Evolutionary conservation across 495 filamentous ascomycete species (phyloP).

Genomic region (Penicillium canescens): DNA sequence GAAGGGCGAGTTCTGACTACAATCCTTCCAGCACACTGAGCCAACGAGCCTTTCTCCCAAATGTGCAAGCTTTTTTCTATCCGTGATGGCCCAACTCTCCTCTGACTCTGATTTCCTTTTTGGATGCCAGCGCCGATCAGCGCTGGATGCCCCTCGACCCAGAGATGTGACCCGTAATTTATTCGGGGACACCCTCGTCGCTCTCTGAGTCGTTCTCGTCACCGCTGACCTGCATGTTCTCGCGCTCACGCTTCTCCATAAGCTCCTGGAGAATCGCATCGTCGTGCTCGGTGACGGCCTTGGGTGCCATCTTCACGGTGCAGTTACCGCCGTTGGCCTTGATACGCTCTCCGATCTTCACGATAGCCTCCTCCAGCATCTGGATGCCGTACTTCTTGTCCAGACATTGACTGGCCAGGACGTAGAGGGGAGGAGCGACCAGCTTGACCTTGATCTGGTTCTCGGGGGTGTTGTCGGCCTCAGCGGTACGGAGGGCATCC

Average conservation of each 20-base stretch:
- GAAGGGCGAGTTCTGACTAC: constrained; percentile 30
- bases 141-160: constrained; percentile 16
- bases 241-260: constrained; percentile 98
- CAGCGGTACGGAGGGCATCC: constrained; percentile 79
- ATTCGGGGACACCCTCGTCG: constrained; percentile 67
- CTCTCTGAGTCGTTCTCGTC: constrained; percentile 93
- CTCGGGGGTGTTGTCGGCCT: constrained; percentile 83
- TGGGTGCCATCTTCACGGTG: constrained; percentile 93
- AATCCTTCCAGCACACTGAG: constrained; percentile 35
- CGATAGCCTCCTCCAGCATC: constrained; percentile 82
- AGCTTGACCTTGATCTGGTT: constrained; percentile 96
- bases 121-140: constrained; percentile 18
- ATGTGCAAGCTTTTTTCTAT: constrained; percentile 45
- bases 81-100: constrained; percentile 21
- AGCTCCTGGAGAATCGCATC: constrained; percentile 94
- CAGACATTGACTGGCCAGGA: constrained; percentile 87
- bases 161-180: constrained; percentile 21
- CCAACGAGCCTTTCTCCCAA: constrained; percentile 37
- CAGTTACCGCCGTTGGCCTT: constrained; percentile 71
- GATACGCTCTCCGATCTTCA: constrained; percentile 78
- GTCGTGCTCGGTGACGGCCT: constrained; percentile 97
- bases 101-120: constrained; percentile 13
- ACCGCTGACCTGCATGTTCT: constrained; percentile 95
- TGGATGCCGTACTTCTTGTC: constrained; percentile 87
- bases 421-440: constrained; percentile 92